phyloP scores from a whole-genome alignment of 139 green algal genomes.

The Coccomyxa sp. region DNA sequence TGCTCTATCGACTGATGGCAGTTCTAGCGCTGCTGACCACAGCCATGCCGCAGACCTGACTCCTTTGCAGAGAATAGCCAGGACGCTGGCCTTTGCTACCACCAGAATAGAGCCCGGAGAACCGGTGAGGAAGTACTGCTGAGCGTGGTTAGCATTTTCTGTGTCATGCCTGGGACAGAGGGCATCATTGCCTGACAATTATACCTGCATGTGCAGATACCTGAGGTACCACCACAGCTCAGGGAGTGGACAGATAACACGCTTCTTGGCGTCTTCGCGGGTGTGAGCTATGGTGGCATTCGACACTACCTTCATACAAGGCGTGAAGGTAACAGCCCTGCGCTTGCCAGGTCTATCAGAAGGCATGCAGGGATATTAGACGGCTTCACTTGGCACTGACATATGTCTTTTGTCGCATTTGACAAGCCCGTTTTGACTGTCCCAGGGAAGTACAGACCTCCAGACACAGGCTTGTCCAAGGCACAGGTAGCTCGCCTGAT shows the following conservation, averaged over 20 bases:
- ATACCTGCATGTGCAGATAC: conserved; percentile 15
- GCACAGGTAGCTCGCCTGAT: conserved; percentile 15
- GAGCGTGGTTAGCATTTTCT: background rate
- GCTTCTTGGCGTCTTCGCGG: conserved; percentile 2
- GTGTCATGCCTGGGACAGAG: background rate
- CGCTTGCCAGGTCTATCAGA: background rate
- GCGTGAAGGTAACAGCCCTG: background rate
- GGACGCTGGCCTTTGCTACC: background rate
- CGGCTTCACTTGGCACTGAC: background rate
- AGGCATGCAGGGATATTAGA: background rate
- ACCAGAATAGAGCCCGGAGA: background rate
- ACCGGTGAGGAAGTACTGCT: background rate
- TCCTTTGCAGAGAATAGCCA: background rate
- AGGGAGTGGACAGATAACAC: conserved; percentile 32
- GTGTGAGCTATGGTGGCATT: conserved; percentile 20
- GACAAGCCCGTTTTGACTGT: background rate
- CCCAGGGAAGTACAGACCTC: background rate
- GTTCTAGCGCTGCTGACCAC: background rate
- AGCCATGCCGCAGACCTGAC: background rate
- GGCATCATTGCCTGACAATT: background rate
- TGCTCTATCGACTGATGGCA: background rate
- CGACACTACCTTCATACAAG: background rate
- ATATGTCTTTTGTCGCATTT: background rate
- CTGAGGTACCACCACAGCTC: conserved; percentile 28
- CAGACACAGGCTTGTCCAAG: conserved; percentile 8